These are phyloP conservation scores for Plantago lanceolata DNA, from an alignment of 305 asterid genomes.

Conservation along the genomic window DNA sequence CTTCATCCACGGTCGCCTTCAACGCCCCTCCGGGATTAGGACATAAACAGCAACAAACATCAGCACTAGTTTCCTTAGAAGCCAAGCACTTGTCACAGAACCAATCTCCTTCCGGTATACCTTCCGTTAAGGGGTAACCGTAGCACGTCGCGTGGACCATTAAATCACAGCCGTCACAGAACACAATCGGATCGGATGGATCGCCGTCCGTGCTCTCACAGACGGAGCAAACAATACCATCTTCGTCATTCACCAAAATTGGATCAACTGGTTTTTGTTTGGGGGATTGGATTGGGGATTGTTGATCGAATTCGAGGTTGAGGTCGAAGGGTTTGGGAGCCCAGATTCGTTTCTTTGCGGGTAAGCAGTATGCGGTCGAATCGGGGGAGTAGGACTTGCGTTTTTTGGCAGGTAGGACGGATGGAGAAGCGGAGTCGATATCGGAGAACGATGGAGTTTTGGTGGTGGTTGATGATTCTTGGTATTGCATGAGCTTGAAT, in stretches of 20 bases:
- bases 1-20: slow-evolving; percentile 53
- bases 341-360: slow-evolving; percentile 74
- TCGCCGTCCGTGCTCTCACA: slow-evolving; percentile 86
- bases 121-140: slow-evolving; percentile 57
- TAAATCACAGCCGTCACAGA: slow-evolving; percentile 84
- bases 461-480: slow-evolving; percentile 15
- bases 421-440: slow-evolving; percentile 25
- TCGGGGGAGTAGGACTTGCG: slow-evolving; percentile 43
- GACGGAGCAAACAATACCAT: slow-evolving; percentile 63
- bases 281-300: neutral
- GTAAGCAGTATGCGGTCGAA: slow-evolving; percentile 42
- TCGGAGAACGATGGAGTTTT: no score
- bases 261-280: slow-evolving; percentile 23
- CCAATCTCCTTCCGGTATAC: slow-evolving; percentile 88
- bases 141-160: slow-evolving; percentile 85
- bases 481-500: slow-evolving; percentile 44
- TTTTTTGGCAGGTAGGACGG: slow-evolving; percentile 64
- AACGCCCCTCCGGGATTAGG: slow-evolving; percentile 63
- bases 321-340: slow-evolving; percentile 61
- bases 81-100: slow-evolving; percentile 60
- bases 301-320: slow-evolving; percentile 41
- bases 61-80: slow-evolving; percentile 12
- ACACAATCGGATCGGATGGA: slow-evolving; percentile 77
- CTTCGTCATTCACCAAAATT: slow-evolving; percentile 31
- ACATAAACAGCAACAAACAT: slow-evolving; percentile 65